Percentiles rank a stretch among this genome's conserved stretches.
Conservation (phyloP, 305 asterid genomes). For the Rubia balearica region DNA sequence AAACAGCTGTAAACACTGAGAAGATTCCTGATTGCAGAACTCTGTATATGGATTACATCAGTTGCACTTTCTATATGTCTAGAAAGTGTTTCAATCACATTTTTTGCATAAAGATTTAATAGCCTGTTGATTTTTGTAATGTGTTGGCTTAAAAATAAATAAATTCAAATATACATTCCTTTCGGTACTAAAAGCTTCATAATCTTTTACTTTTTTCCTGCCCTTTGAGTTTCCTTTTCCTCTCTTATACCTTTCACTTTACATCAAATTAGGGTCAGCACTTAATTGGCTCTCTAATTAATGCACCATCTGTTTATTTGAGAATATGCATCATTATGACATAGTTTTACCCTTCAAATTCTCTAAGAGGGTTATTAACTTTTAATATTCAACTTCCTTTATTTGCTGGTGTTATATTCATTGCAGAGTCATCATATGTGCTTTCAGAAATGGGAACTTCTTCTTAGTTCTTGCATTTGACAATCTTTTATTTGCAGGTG, state of each 20-base stretch:
- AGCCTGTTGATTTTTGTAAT: not conserved
- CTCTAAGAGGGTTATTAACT: not conserved
- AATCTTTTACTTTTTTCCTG: not conserved
- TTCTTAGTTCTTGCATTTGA: constrained; percentile 3
- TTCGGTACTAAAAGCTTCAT: not conserved
- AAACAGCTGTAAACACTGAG: not conserved
- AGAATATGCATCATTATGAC: not conserved
- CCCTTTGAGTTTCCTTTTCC: too few species aligned
- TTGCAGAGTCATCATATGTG: constrained; percentile 2
- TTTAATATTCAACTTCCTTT: not conserved
- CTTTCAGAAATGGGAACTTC: not conserved
- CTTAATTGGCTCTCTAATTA: not conserved
- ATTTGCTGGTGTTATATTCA: not conserved
- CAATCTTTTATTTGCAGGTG: constrained; percentile 31
- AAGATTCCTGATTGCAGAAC: not conserved
- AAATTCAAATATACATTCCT: not conserved
- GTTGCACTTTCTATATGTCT: not conserved
- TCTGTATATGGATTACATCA: not conserved
- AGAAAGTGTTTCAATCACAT: not conserved
- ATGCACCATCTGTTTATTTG: not conserved
- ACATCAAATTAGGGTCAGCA: not conserved
- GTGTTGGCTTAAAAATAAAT: too few species aligned
- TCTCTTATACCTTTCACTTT: not conserved
- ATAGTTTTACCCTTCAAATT: not conserved
- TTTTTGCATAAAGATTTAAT: not conserved